Base-by-base conservation (phyloP, 768 basidiomycete species). In the Boletus rubroflammeus region DNA sequence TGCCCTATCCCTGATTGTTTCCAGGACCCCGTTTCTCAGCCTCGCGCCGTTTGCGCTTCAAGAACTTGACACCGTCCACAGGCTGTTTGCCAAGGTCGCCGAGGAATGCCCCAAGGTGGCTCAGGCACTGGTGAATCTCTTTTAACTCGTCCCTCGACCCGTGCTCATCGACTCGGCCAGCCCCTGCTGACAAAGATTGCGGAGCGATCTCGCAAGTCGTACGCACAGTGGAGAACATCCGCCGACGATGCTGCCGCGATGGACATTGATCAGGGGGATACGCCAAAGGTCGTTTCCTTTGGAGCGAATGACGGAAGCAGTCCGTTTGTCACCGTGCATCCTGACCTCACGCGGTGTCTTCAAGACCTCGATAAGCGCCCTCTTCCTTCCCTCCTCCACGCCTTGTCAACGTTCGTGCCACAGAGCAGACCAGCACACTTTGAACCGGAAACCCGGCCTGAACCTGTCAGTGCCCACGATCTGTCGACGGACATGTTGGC, bases 1-100 rank as follows among this genome's bases (percentile, higher is more conserved):
- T 53, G 85, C 85, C 0, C 67, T 89, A 28, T 84, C 83, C 9
- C 69, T 89, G 48, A 76, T 88, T 56, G 79, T 85, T 23, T 80
- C 80, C 42, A 80, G 86, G 28, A 79, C 82, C 21, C 84, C 86
- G 5, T 76, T 78, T 11, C 76, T 80, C 15, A 75, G 81, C 23
- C 72, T 86, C 34, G 80, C 84, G 1, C 75, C 78, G 13, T 77
- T 78, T 65, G 86, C 85, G 2, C 71, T 87, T 31, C 76, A 78
- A 59, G 81, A 85, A 57, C 72, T 89, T 23, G 84, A 84, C 46
- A 75, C 76, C 23, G 80, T 81, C 4, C 80, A 79, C 54, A 73
- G 75, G 31, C 69, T 89, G 32, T 87, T 86, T 69, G 67, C 70
- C 49, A 76, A 78, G 43, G 84, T 82, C 10, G 78, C 80, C 17